These are phyloP conservation scores for Aureobasidium pullulans DNA, from an alignment of 2,329 filamentous ascomycete genomes.

Conservation along the genomic window DNA sequence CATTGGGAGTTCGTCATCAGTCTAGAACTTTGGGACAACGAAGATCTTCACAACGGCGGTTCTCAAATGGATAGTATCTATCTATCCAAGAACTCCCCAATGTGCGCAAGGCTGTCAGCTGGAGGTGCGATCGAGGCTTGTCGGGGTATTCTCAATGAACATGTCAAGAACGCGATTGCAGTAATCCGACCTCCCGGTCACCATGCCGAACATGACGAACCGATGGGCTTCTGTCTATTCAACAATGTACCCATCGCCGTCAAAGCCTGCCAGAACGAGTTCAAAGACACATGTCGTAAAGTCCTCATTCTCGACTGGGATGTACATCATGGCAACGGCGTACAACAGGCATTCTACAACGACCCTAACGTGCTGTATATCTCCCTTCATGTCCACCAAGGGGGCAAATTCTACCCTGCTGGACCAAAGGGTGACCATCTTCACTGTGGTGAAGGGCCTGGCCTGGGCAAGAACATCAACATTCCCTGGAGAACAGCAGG, in stretches of 20 bases:
- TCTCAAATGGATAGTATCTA: conserved; percentile 41
- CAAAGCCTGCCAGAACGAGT: conserved; percentile 76
- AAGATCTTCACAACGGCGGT: conserved; percentile 56
- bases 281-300: conserved; percentile 74
- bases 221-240: conserved; percentile 95
- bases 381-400: conserved; percentile 80
- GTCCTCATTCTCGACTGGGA: conserved; percentile 90
- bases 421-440: conserved; percentile 51
- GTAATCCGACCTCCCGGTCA: conserved; percentile 93
- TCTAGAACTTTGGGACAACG: conserved; percentile 28
- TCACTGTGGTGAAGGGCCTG: conserved; percentile 51
- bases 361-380: conserved; percentile 95
- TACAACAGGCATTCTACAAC: conserved; percentile 92
- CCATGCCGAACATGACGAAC: conserved; percentile 76
- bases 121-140: conserved; percentile 95
- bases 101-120: conserved; percentile 74
- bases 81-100: conserved; percentile 33
- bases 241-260: conserved; percentile 95
- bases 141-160: conserved; percentile 74
- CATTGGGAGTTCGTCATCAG: conserved; percentile 68
- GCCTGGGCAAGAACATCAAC: conserved; percentile 59
- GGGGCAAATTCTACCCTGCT: conserved; percentile 77
- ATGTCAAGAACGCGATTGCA: conserved; percentile 90
- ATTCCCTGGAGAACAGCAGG: conserved; percentile 61
- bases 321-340: conserved; percentile 76